These are phyloP conservation scores for Blastobotrys peoriensis DNA, from an alignment of 805 yeast species.

Conservation along the genomic window DNA sequence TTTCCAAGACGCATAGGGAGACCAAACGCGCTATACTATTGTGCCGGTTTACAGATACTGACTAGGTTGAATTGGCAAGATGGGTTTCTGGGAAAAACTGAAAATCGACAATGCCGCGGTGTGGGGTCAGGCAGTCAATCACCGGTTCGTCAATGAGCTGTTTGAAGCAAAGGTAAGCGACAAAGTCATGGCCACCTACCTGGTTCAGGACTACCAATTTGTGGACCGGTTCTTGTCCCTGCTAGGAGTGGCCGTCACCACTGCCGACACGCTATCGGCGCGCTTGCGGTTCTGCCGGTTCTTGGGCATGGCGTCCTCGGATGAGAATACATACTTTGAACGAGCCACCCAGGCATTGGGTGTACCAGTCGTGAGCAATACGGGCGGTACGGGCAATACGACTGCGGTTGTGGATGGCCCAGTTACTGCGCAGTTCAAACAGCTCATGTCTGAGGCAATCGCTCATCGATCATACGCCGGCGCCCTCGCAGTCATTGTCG, in stretches of 20 bases:
- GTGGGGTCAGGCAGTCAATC: background rate
- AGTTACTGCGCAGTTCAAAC: background rate
- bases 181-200: constrained; percentile 1
- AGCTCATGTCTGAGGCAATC: background rate
- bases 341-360: constrained; percentile 1
- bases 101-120: background rate
- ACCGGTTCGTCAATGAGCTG: background rate
- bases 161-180: constrained; percentile 1
- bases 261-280: background rate
- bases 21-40: no score
- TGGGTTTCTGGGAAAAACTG: background rate
- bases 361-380: background rate
- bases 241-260: constrained; percentile 1
- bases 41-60: no score
- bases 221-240: constrained; percentile 1
- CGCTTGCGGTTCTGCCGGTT: background rate
- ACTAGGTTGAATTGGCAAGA: no score
- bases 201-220: constrained; percentile 1
- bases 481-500: background rate
- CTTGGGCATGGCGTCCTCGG: background rate
- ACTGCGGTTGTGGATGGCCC: background rate
- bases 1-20: no score
- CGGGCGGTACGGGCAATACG: background rate
- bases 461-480: background rate
- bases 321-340: constrained; percentile 2